Percentiles rank a stretch among this genome's conserved stretches.
Conservation (phyloP, 2,329 filamentous ascomycete species). For the Colletotrichum coccodes region DNA sequence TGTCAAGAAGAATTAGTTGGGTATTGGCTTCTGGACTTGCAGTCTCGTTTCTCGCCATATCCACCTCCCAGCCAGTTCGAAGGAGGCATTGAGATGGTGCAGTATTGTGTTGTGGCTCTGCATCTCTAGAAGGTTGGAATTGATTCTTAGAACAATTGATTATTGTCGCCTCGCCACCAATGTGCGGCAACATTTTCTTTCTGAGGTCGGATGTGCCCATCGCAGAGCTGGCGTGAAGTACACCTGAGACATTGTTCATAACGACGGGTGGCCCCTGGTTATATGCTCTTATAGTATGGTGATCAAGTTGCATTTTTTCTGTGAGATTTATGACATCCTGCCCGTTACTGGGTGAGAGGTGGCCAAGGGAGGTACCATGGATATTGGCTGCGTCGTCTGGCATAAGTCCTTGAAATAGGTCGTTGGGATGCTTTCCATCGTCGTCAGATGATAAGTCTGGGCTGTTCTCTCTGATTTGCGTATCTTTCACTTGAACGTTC, state of each 20-base stretch:
- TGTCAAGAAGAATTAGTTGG: neutral
- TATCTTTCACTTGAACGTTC: neutral
- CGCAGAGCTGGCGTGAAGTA: neutral
- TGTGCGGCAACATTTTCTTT: neutral
- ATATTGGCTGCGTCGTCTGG: neutral
- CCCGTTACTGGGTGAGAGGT: neutral
- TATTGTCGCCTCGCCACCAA: neutral
- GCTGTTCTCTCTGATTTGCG: neutral
- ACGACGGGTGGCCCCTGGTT: neutral
- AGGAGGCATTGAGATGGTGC: neutral
- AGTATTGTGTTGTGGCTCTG: neutral
- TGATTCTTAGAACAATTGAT: too few species aligned
- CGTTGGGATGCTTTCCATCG: neutral
- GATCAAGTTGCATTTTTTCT: neutral
- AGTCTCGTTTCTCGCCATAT: slow-evolving; percentile 17
- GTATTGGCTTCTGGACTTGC: neutral
- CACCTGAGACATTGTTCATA: neutral
- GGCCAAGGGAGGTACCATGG: neutral
- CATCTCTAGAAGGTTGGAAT: neutral
- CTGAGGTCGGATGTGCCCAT: too few species aligned
- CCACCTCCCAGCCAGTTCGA: slow-evolving; percentile 18
- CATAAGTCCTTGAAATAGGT: neutral
- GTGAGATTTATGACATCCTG: neutral
- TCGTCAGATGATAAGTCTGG: neutral
- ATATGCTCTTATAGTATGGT: neutral